Percentiles rank a stretch among this genome's conserved stretches.
These are phyloP conservation scores for Mycena venus DNA, from an alignment of 768 basidiomycete genomes.

Conservation along the genomic window DNA sequence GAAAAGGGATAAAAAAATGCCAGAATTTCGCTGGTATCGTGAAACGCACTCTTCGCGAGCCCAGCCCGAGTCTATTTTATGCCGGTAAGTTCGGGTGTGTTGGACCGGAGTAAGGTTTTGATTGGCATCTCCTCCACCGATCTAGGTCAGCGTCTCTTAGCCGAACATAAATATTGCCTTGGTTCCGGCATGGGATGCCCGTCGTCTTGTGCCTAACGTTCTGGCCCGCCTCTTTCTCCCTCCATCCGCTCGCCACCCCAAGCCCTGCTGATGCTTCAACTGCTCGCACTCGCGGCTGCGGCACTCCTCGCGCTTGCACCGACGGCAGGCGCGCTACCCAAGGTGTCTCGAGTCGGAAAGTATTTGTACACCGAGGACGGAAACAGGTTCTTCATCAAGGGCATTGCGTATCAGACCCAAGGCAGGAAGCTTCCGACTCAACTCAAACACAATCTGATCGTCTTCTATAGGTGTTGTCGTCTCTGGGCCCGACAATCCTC, in stretches of 20 bases:
- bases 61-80: too few species aligned
- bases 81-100: too few species aligned
- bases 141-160: neutral
- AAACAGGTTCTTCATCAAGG: constrained; percentile 89
- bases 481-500: constrained; percentile 7
- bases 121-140: neutral
- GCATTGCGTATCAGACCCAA: constrained; percentile 87
- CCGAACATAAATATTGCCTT: neutral
- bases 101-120: too few species aligned
- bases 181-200: neutral
- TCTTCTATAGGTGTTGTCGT: constrained; percentile 7
- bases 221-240: neutral
- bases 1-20: too few species aligned
- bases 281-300: neutral
- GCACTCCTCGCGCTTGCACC: neutral
- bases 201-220: neutral
- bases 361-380: constrained; percentile 87
- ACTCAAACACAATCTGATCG: neutral
- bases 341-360: constrained; percentile 77
- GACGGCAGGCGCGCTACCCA: constrained; percentile 64
- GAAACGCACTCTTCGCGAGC: too few species aligned
- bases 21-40: too few species aligned
- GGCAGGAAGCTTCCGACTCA: constrained; percentile 57
- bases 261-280: neutral
- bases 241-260: neutral